Conservation (phyloP, 345 rosid species). For the Excoecaria cochinchinensis region DNA sequence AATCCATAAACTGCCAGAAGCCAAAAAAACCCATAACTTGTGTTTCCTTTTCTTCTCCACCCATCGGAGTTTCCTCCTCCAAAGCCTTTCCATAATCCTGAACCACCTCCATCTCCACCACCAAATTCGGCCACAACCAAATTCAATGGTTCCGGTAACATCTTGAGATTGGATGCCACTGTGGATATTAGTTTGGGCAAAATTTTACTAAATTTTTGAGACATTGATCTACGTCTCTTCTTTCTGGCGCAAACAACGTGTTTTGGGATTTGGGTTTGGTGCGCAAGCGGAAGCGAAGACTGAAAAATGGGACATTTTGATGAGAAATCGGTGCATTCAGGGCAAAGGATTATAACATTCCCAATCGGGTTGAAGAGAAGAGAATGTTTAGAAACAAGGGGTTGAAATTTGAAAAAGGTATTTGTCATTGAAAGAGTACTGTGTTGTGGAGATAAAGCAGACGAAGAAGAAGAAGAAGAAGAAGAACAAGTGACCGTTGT, state of each 20-base stretch:
- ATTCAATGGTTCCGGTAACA: constrained; percentile 47
- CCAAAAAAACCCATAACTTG: constrained; percentile 22
- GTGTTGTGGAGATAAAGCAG: neutral
- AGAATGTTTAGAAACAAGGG: neutral
- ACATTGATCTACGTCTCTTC: constrained; percentile 36
- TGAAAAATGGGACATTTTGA: constrained; percentile 17
- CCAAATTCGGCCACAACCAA: constrained; percentile 28
- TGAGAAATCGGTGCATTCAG: neutral
- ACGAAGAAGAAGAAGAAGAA: neutral
- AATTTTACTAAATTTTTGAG: constrained; percentile 18
- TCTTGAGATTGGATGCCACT: constrained; percentile 40
- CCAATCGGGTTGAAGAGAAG: constrained; percentile 19
- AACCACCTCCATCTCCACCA: constrained; percentile 36
- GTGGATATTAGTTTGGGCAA: constrained; percentile 35
- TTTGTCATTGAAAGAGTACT: constrained; percentile 18
- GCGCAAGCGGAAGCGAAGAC: constrained; percentile 8
- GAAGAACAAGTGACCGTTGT: constrained; percentile 19
- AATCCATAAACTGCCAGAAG: constrained; percentile 29
- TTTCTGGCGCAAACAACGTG: constrained; percentile 37
- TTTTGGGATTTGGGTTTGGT: constrained; percentile 27
- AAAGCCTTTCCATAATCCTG: constrained; percentile 33
- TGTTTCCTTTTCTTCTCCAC: constrained; percentile 35
- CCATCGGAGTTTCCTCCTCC: constrained; percentile 38
- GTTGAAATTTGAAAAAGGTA: constrained; percentile 20
- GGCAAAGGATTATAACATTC: neutral